phyloP scores from a whole-genome alignment of 2,329 filamentous ascomycete genomes.

The Nemania sp. region DNA sequence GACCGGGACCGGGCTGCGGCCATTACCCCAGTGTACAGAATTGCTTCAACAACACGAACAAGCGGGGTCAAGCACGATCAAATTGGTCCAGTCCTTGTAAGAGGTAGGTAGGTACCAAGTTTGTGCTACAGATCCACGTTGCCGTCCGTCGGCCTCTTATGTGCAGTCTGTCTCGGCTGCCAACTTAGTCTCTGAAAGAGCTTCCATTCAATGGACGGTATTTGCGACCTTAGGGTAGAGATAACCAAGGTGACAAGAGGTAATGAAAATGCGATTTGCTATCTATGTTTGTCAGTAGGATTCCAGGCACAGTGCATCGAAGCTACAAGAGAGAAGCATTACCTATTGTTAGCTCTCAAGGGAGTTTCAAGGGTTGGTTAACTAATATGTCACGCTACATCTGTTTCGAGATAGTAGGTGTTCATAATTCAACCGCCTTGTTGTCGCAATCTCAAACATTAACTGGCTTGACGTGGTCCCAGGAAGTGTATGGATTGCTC shows the following conservation, averaged over 20 bases:
- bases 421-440: background rate
- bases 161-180: slow-evolving; percentile 35
- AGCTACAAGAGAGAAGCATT: background rate
- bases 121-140: slow-evolving; percentile 32
- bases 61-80: slow-evolving; percentile 30
- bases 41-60: slow-evolving; percentile 28
- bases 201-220: background rate
- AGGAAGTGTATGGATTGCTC: background rate
- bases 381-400: background rate
- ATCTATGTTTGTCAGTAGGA: background rate
- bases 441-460: background rate
- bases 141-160: slow-evolving; percentile 18
- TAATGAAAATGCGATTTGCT: background rate
- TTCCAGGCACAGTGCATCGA: slow-evolving; percentile 4
- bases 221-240: background rate
- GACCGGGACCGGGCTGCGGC: background rate
- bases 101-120: slow-evolving; percentile 8
- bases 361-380: background rate
- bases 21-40: slow-evolving; percentile 19
- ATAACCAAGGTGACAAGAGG: background rate
- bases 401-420: too few species aligned
- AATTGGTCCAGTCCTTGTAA: slow-evolving; percentile 19
- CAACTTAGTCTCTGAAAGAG: slow-evolving; percentile 14
- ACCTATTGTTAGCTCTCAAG: background rate
- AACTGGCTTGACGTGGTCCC: background rate